These are phyloP conservation scores for Starmerella cellae DNA, from an alignment of 805 yeast species.

Conservation along the genomic window DNA sequence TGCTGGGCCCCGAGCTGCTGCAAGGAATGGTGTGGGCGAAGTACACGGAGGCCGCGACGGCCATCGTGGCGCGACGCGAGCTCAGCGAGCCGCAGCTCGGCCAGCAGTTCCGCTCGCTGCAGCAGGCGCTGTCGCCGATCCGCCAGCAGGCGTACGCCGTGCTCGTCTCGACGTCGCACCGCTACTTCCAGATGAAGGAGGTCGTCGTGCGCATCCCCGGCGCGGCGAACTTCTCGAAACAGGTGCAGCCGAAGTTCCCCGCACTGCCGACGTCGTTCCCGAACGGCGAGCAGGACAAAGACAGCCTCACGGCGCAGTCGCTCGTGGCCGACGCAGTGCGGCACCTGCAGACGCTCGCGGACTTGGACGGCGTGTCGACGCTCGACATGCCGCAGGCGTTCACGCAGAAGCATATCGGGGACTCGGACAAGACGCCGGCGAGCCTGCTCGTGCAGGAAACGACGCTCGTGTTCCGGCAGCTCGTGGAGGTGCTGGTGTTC, in stretches of 20 bases:
- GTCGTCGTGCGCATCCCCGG: conserved; percentile 26
- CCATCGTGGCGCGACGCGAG: too few relatives aligned
- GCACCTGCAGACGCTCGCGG: conserved; percentile 5
- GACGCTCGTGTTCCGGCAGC: conserved; percentile 17
- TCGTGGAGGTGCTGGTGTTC: conserved; percentile 16
- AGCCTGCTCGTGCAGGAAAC: conserved; percentile 5
- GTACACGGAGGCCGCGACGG: conserved; percentile 29
- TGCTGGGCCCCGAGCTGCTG: conserved; percentile 48
- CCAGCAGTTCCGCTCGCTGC: conserved; percentile 35
- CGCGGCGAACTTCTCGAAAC: conserved; percentile 4
- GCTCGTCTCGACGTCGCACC: conserved; percentile 56
- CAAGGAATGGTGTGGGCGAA: conserved; percentile 56
- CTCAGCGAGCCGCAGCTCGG: conserved; percentile 6
- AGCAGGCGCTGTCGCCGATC: conserved; percentile 30
- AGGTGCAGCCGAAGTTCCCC: conserved; percentile 4
- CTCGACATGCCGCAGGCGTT: conserved; percentile 3
- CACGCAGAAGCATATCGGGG: not conserved
- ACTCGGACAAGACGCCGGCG: not conserved
- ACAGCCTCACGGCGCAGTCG: not conserved
- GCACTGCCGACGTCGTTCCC: not conserved
- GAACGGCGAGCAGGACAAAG: too few relatives aligned
- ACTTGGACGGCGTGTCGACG: not conserved
- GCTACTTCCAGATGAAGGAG: conserved; percentile 71
- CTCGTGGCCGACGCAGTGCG: conserved; percentile 11
- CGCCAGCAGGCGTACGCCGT: conserved; percentile 53